Evolutionary conservation across 345 rosid genomes (phyloP).

Genomic region (Bruguiera sexangula): DNA sequence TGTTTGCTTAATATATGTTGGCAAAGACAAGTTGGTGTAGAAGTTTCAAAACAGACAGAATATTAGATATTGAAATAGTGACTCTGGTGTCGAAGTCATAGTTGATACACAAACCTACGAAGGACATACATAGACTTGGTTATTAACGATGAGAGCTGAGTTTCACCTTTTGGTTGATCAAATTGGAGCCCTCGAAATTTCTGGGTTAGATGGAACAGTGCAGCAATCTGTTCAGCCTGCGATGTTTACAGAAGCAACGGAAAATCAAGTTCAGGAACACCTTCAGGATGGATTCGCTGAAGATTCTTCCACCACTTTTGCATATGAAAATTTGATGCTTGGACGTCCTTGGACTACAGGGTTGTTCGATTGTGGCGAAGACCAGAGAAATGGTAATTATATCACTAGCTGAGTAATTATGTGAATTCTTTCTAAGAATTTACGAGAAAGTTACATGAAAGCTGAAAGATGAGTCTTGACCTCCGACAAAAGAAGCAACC

Average conservation of each 20-base stretch:
- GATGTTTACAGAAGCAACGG: neutral
- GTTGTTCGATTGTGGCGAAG: conserved; percentile 39
- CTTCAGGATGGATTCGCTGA: neutral
- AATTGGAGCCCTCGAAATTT: conserved; percentile 5
- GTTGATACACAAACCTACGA: neutral
- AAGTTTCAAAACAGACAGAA: no score
- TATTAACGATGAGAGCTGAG: neutral
- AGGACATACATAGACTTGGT: neutral
- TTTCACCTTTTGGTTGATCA: neutral
- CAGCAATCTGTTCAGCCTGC: conserved; percentile 7
- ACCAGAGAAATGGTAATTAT: conserved; percentile 39
- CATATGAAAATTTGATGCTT: conserved; percentile 19
- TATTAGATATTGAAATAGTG: no score
- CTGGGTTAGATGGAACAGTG: neutral
- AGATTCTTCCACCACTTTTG: neutral
- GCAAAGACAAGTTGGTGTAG: neutral
- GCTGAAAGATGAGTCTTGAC: neutral
- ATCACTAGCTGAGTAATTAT: no score
- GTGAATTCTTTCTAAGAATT: no score
- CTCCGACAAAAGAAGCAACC: neutral
- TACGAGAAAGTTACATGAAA: no score
- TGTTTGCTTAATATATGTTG: neutral
- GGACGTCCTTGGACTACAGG: conserved; percentile 43
- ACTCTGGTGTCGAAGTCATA: neutral
- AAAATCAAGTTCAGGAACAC: neutral